Base-by-base conservation (phyloP, 23 red algal genomes). In the Chondrus crispus region DNA sequence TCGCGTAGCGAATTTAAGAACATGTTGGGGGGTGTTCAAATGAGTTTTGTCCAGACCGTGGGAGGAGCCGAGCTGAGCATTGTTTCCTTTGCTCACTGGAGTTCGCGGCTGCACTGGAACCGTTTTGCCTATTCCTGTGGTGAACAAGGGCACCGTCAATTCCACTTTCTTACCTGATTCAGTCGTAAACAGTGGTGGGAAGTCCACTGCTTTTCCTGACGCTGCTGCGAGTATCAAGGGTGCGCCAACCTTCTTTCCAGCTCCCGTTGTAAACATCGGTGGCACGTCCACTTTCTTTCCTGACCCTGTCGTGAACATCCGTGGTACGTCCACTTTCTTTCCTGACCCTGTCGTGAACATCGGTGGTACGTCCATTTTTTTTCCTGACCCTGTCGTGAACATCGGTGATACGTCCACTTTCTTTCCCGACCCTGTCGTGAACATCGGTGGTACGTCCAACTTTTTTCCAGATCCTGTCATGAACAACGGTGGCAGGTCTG, bases 311-410 rank as follows among this genome's bases (percentile, higher is more conserved):
- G 75, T 80, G 75, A 80, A 80, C 24, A 80, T 20, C 11, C 49
- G 47, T 35, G 47, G 75, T 13, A 80, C 29, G 9, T 26, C 49
- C 13, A 80, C 47, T 19, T 47, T 5, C 41, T 80, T 80, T 7
- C 75, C 75, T 18, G 75, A 80, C 5, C 49, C 75, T 11, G 75
- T 80, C 32, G 75, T 80, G 75, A 80, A 80, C 24, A 80, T 20
- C 11, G 75, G 47, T 35, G 47, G 75, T 13, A 80, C 29, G 9
- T 26, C 49, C 13, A 80, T 33, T 19, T 47, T 5, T 57, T 80
- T 80, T 7, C 75, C 75, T 18, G 75, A 80, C 5, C 49, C 75
- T 11, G 75, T 80, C 32, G 75, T 80, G 75, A 70, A 87, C 13
- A 71, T 32, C 11, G 24, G 82, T 19, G 20, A 45, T 20, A 36